Evolutionary conservation across 108 stramenopile genomes (phyloP), one percentile per base, ranked within the genome.

Genomic region (Skeletonema grethae): DNA sequence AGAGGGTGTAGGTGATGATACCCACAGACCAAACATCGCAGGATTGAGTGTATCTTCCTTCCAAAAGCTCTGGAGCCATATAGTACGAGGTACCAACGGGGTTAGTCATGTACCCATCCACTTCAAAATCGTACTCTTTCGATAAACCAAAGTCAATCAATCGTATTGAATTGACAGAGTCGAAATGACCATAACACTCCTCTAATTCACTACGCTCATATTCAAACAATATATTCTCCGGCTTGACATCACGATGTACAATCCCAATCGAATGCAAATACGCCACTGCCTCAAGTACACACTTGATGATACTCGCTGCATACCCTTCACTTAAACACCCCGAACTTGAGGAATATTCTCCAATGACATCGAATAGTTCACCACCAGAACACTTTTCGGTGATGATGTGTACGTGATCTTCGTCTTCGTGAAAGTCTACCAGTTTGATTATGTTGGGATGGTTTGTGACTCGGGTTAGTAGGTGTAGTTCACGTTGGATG

Each of bases 231-330:
- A 97, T 35, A 34, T 98, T 97, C 13, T 95, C 94, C 3, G 89
- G 89, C 86, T 99, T 97, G 70, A 97, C 83, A 75, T 98, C 97
- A n/a, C 99, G 91, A 82, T 99, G 99, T 28, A 97, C 94, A 69
- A 97, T 83, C 3, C 88, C 89, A 38, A 93, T 87, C 36, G 88
- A 82, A 65, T 99, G 99, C 58, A 98, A 86, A 82, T 98, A 98
- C 35, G 74, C 63, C 46, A 90, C 71, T 2, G 93, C 93, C 31
- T 87, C 87, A 7, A 88, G 57, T 13, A 90, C 13, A 53, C 88
- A 70, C 36, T 79, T 75, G 38, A 84, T 76, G 24, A 95, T 89
- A 16, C 72, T 55, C 32, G 88, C 90, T 2, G 88, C 83, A 43
- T 87, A 77, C 31, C 75, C 70, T 78, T 98, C 97, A 2, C 87